Evolutionary conservation across 306 rosid genomes (phyloP).

Genomic region (Medicago ruthenica): DNA sequence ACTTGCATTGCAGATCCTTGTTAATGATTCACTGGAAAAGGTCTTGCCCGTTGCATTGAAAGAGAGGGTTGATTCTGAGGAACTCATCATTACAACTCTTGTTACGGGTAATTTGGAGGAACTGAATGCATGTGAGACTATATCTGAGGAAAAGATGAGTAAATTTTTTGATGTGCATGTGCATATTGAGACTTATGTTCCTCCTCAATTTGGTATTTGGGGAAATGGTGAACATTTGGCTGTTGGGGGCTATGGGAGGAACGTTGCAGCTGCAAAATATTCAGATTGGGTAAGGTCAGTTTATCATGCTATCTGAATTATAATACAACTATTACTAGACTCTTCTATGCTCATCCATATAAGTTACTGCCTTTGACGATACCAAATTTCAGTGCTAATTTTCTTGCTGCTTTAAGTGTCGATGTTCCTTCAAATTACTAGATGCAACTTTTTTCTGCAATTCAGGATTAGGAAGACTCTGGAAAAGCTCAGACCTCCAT

Average conservation of each 20-base stretch:
- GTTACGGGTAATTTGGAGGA: conserved; percentile 65
- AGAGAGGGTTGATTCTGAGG: conserved; percentile 58
- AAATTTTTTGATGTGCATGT: conserved; percentile 59
- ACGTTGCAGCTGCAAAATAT: conserved; percentile 79
- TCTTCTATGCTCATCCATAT: background rate
- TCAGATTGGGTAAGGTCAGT: conserved; percentile 92
- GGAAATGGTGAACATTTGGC: conserved; percentile 76
- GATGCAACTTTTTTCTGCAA: conserved; percentile 27
- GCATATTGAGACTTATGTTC: conserved; percentile 61
- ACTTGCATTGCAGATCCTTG: conserved; percentile 54
- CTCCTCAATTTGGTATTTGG: conserved; percentile 56
- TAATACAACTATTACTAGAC: background rate
- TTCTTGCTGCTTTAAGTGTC: conserved; percentile 11
- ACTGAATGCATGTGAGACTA: conserved; percentile 44
- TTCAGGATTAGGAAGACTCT: conserved; percentile 79
- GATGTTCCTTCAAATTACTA: conserved; percentile 28
- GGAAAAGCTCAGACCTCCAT: conserved; percentile 83
- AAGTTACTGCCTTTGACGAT: no score
- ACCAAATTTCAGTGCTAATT: background rate
- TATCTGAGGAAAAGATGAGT: conserved; percentile 44
- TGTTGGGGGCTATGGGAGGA: conserved; percentile 74
- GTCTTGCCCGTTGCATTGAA: conserved; percentile 63
- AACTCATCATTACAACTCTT: conserved; percentile 67
- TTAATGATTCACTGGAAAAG: conserved; percentile 56
- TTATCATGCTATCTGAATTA: conserved; percentile 22